Base-by-base conservation (phyloP, 805 yeast species). In the Hanseniaspora lachancei region DNA sequence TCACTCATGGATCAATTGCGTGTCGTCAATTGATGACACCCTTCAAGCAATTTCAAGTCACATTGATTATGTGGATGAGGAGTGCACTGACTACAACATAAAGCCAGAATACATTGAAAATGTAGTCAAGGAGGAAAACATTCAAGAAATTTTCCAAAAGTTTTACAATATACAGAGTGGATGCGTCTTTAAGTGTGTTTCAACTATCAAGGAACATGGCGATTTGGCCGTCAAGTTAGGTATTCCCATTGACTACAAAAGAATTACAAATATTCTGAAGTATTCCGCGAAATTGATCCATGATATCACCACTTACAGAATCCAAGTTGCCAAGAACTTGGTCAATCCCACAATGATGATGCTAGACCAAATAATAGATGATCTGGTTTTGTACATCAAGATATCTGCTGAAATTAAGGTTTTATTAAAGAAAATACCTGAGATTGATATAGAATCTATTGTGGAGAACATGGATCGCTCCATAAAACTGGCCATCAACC, bases 361-460 rank as follows among this genome's bases (percentile, higher is more conserved):
- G 82, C 86, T 93, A 61, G 98, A 93, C 68, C 96, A 91, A 69
- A 84, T 88, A 77, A 78, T 91, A 58, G 89, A 80, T 47, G 95
- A 88, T 66, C 84, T 91, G 65, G 82, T 82, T 61, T 76, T 82
- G 2, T 88, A 87, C 65, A 78, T 91, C 57, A 76, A 78, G 49
- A 72, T 89, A 36, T 89, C 95, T 0, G 74, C 87, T 18, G 84
- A 80, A 60, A 78, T 89, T 51, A 82, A 88, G 64, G 79, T 78
- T 57, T 80, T 87, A 0, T n/a, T 48, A 16, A 42, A 8, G 3
- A 66, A 66, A 6, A 77, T 76, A 59, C 44, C 55, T 12, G 32
- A n/a, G 3, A 24, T 43, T 23, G 16, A 13, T 18, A 13, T n/a
- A n/a, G 35, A 16, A 1, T 29, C 35, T 24, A 18, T 43, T 2